phyloP scores from a whole-genome alignment of 805 yeast genomes.

The Saccharomycopsis sp. region DNA sequence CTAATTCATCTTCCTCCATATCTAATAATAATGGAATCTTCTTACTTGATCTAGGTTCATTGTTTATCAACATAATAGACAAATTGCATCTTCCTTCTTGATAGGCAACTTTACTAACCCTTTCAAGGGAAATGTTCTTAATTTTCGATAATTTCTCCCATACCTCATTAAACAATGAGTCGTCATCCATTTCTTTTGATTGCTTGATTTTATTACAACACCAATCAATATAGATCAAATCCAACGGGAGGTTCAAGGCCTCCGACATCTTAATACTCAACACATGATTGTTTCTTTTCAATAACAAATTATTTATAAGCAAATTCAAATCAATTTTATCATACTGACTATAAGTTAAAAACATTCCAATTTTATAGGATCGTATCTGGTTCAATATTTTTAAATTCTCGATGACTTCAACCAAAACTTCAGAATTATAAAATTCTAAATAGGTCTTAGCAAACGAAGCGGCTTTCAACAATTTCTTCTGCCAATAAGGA shows the following conservation, averaged over 20 bases:
- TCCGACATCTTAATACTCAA: slow-evolving; percentile 58
- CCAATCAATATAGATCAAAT: slow-evolving; percentile 67
- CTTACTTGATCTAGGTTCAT: slow-evolving; percentile 57
- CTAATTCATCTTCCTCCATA: slow-evolving; percentile 66
- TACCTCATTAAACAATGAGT: slow-evolving; percentile 45
- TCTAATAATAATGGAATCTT: slow-evolving; percentile 59
- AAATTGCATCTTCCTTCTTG: slow-evolving; percentile 75
- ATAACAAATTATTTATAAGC: slow-evolving; percentile 46
- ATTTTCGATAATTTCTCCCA: slow-evolving; percentile 37
- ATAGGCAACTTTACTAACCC: slow-evolving; percentile 57
- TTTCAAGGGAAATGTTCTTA: slow-evolving; percentile 46
- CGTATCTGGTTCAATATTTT: slow-evolving; percentile 68
- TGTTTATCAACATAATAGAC: slow-evolving; percentile 57
- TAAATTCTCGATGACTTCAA: slow-evolving; percentile 52
- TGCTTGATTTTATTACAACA: slow-evolving; percentile 60
- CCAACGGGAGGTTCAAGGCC: slow-evolving; percentile 39
- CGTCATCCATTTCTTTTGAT: slow-evolving; percentile 50
- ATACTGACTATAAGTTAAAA: slow-evolving; percentile 55
- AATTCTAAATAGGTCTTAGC: slow-evolving; percentile 63
- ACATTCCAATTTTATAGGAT: slow-evolving; percentile 56
- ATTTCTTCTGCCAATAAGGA: slow-evolving; percentile 68
- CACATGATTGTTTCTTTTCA: slow-evolving; percentile 52
- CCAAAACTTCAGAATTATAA: slow-evolving; percentile 54
- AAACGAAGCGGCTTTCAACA: slow-evolving; percentile 75
- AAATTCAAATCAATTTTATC: slow-evolving; percentile 37